phyloP scores from a whole-genome alignment of 2,329 filamentous ascomycete genomes.

The Aspergillus alliaceus region DNA sequence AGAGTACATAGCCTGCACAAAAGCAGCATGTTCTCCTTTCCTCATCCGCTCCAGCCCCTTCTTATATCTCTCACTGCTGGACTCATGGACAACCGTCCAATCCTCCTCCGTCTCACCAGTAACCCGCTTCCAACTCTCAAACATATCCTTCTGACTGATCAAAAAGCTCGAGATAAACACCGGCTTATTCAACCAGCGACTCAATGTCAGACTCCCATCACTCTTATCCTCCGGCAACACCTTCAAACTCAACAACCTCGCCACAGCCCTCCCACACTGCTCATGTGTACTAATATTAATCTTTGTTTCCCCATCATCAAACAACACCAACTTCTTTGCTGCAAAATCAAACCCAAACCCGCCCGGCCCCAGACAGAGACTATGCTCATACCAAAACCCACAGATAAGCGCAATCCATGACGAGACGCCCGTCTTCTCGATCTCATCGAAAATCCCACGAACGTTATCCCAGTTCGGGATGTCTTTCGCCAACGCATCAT shows the following conservation, averaged over 20 bases:
- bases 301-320: constrained; percentile 56
- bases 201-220: constrained; percentile 31
- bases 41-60: constrained; percentile 47
- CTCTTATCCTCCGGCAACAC: constrained; percentile 7
- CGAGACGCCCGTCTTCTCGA: constrained; percentile 36
- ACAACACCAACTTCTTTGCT: constrained; percentile 44
- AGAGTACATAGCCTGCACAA: constrained; percentile 53
- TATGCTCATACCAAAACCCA: constrained; percentile 57
- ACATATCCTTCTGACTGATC: constrained; percentile 63
- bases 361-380: constrained; percentile 35
- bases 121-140: constrained; percentile 58
- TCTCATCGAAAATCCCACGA: constrained; percentile 22
- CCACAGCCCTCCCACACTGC: constrained; percentile 56
- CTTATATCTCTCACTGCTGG: constrained; percentile 46
- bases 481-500: constrained; percentile 28
- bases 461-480: constrained; percentile 2
- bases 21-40: constrained; percentile 44
- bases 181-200: constrained; percentile 40
- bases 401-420: constrained; percentile 45
- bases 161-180: constrained; percentile 58
- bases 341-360: constrained; percentile 52
- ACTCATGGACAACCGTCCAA: constrained; percentile 58
- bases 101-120: constrained; percentile 57
- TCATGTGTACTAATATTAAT: constrained; percentile 62
- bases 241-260: constrained; percentile 48